Conservation (phyloP, 2,329 filamentous ascomycete species). For the Ascochyta rabiei region DNA sequence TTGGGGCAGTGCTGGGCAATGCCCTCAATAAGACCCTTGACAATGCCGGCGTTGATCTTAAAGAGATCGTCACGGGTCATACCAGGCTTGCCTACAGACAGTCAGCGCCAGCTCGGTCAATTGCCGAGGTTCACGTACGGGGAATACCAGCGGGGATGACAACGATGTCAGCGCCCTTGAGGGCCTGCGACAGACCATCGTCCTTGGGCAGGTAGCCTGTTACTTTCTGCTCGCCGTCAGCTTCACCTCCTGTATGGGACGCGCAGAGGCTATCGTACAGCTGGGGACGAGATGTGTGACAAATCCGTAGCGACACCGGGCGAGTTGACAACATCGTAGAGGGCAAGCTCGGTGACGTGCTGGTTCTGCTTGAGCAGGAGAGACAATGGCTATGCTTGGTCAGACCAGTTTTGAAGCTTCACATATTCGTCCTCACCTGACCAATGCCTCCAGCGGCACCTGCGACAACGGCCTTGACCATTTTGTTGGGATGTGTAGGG, state of each 20-base stretch:
- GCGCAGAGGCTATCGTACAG: constrained; percentile 59
- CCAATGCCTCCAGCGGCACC: constrained; percentile 98
- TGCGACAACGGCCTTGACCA: constrained; percentile 68
- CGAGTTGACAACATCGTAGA: constrained; percentile 99
- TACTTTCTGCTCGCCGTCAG: constrained; percentile 64
- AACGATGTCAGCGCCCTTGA: constrained; percentile 93
- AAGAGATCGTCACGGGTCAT: constrained; percentile 99
- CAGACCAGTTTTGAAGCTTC: constrained; percentile 18
- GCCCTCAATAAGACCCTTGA: constrained; percentile 89
- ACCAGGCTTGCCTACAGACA: constrained; percentile 87
- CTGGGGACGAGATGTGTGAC: constrained; percentile 92
- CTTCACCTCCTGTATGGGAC: constrained; percentile 13
- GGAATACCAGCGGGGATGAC: constrained; percentile 98
- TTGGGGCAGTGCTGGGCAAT: constrained; percentile 88
- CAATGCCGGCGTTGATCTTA: constrained; percentile 99
- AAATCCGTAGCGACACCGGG: constrained; percentile 95
- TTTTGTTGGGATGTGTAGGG: constrained; percentile 36
- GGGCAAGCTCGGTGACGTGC: constrained; percentile 86
- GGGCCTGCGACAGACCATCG: constrained; percentile 80
- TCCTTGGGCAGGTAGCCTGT: constrained; percentile 87
- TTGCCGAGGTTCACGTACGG: constrained; percentile 61
- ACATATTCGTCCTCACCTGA: constrained; percentile 66
- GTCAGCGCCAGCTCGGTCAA: constrained; percentile 22
- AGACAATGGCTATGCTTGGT: constrained; percentile 76
- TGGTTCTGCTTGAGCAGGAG: constrained; percentile 92